These are phyloP conservation scores for Rubia balearica DNA, from an alignment of 305 asterid species.

Conservation along the genomic window DNA sequence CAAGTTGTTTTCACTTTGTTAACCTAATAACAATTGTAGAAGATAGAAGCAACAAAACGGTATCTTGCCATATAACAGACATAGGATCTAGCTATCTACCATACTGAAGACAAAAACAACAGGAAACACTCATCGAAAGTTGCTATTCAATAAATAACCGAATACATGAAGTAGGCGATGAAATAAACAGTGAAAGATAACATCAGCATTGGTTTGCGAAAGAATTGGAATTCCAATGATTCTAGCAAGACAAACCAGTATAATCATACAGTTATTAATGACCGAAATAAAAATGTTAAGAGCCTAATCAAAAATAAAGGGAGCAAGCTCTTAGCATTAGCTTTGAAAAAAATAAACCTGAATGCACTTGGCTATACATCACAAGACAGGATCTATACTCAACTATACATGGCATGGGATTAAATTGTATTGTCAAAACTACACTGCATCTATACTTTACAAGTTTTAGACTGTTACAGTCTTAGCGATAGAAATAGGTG, in stretches of 20 bases:
- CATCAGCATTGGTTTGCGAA: too few species aligned
- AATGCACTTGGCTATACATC: background rate
- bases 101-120: too few species aligned
- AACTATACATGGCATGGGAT: background rate
- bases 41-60: too few species aligned
- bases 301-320: background rate
- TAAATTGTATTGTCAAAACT: background rate
- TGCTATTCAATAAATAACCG: too few species aligned
- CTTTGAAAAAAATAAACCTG: background rate
- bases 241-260: constrained; percentile 8
- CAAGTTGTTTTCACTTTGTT: too few species aligned
- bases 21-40: too few species aligned
- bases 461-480: background rate
- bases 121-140: too few species aligned
- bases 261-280: background rate
- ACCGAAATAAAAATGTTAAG: background rate
- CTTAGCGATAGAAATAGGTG: background rate
- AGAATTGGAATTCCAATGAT: constrained; percentile 1
- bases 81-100: too few species aligned
- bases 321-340: background rate
- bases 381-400: background rate
- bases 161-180: too few species aligned
- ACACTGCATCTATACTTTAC: background rate
- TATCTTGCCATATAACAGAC: too few species aligned
- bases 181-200: too few species aligned